Evolutionary conservation across 768 basidiomycete species (phyloP), one percentile per base, ranked within the genome.

Genomic region (Agrocybe praecox): DNA sequence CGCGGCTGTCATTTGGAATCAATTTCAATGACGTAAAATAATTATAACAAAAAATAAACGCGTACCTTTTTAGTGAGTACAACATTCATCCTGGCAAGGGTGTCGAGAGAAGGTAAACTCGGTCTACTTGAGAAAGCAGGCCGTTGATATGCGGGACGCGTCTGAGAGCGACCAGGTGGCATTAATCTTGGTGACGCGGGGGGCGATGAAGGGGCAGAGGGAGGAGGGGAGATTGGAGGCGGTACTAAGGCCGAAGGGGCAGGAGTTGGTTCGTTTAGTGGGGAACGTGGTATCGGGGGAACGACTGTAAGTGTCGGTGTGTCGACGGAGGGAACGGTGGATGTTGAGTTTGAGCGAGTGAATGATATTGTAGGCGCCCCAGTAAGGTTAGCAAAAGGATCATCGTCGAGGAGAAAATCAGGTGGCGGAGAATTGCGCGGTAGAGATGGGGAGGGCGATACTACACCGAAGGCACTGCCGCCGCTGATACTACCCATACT

Each of bases 341-440:
- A 29, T 46, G 57, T 32, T 18, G 59, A 43, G 45, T 12, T 49
- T 17, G 47, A 18, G 23, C 11, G 18, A 7, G 54, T 19, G 51
- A 53, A 49, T 29, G 62, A 54, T 45, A 55, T 50, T 46, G 60
- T 56, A 19, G 68, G 55, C 59, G 64, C 49, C 36, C 58, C 49
- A 53, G 78, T 72, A 14, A 87, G 74, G 58, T 86, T 83, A 19
- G 89, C 89, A 62, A 91, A 91, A 1, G 89, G 89, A 63, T 91
- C 89, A 50, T 87, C 84, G 62, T 90, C 89, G 22, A 88, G 73
- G 18, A 89, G 76, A 58, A 74, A 79, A n/a, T 67, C 69, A 15
- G 73, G 74, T 1, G 78, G 77, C 6, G 76, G 72, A 12, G 76
- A 76, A 60, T 60, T 56, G 14, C 67, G 68, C 45, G 74, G 58